Conservation (phyloP, 2,329 filamentous ascomycete genomes). For the Emmonsia crescens region DNA sequence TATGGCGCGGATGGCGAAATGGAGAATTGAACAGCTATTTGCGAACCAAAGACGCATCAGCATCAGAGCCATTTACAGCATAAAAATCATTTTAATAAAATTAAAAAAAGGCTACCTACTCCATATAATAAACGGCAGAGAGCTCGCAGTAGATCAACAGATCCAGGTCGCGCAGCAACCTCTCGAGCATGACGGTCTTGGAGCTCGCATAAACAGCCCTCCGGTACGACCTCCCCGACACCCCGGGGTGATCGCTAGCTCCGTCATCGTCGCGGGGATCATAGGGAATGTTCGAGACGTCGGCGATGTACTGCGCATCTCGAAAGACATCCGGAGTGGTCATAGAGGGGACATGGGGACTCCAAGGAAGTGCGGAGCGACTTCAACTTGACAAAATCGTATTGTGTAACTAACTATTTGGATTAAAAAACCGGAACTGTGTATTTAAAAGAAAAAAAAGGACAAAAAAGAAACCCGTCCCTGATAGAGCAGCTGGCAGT, state of each 20-base stretch:
- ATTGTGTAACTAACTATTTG: neutral
- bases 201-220: conserved; percentile 27
- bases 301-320: conserved; percentile 38
- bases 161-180: conserved; percentile 47
- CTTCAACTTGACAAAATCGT: neutral
- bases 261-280: conserved; percentile 11
- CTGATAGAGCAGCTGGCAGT: neutral
- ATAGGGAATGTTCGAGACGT: conserved; percentile 32
- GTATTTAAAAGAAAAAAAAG: neutral
- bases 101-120: conserved; percentile 37
- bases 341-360: conserved; percentile 37
- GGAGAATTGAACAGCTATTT: conserved; percentile 46
- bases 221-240: conserved; percentile 19
- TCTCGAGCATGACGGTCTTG: conserved; percentile 41
- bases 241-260: conserved; percentile 9
- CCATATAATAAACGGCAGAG: conserved; percentile 52
- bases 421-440: neutral
- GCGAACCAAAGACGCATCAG: neutral
- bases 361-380: neutral
- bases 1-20: conserved; percentile 44
- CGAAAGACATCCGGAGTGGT: conserved; percentile 35
- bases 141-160: conserved; percentile 51
- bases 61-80: neutral
- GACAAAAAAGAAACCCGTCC: neutral
- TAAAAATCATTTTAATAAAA: neutral